These are phyloP conservation scores for Stagonosporopsis vannaccii DNA, from an alignment of 2,329 filamentous ascomycete species.

Conservation along the genomic window DNA sequence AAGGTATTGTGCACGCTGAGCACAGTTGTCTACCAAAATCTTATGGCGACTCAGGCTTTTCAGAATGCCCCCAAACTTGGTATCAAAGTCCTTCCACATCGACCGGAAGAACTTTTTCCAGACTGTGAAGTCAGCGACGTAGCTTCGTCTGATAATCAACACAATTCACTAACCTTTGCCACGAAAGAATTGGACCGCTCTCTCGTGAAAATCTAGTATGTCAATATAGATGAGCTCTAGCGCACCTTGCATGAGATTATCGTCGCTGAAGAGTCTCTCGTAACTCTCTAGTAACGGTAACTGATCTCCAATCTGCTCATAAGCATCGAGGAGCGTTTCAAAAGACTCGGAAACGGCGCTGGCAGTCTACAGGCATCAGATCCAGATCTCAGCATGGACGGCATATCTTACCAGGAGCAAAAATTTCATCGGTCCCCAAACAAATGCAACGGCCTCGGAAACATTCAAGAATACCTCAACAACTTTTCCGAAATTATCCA, in stretches of 20 bases:
- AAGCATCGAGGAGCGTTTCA: slow-evolving; percentile 49
- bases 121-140: slow-evolving; percentile 13
- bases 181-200: slow-evolving; percentile 40
- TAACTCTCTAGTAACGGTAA: slow-evolving; percentile 49
- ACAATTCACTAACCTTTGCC: slow-evolving; percentile 19
- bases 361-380: slow-evolving; percentile 30
- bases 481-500: slow-evolving; percentile 49
- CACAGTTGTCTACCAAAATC: slow-evolving; percentile 34
- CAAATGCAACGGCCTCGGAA: slow-evolving; percentile 41
- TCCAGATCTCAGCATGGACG: background rate
- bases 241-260: slow-evolving; percentile 39
- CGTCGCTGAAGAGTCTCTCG: slow-evolving; percentile 37
- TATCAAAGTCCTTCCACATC: slow-evolving; percentile 39
- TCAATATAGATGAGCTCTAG: slow-evolving; percentile 49
- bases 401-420: slow-evolving; percentile 35
- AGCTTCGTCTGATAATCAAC: background rate
- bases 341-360: slow-evolving; percentile 45
- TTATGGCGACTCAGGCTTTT: slow-evolving; percentile 36
- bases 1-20: slow-evolving; percentile 1
- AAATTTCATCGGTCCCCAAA: slow-evolving; percentile 50
- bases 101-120: slow-evolving; percentile 32
- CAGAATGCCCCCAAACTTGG: slow-evolving; percentile 40
- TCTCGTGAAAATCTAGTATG: slow-evolving; percentile 50
- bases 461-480: slow-evolving; percentile 49
- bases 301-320: slow-evolving; percentile 50